phyloP scores from a whole-genome alignment of 352 stramenopile species.

The Pythium scleroteichum region DNA sequence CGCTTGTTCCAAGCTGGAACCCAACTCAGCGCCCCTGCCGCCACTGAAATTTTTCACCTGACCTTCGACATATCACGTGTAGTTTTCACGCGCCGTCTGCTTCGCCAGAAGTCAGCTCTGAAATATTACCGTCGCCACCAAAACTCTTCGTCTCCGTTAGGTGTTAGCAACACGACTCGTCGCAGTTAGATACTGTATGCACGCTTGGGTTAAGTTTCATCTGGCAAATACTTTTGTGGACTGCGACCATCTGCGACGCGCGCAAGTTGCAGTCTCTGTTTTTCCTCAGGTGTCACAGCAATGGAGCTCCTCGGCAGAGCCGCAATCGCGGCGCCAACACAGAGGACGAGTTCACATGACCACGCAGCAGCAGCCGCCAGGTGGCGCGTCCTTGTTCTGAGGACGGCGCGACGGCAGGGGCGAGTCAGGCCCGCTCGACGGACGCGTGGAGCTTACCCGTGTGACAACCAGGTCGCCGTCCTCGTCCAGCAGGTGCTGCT shows the following conservation, averaged over 20 bases:
- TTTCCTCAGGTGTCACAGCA: constrained; percentile 3
- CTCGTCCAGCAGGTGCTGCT: constrained; percentile 25
- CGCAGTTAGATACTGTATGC: neutral
- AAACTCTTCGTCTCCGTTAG: too few species aligned
- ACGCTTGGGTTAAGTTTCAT: constrained; percentile 1
- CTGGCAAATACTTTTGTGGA: constrained; percentile 23
- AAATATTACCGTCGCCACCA: too few species aligned
- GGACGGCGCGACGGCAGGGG: constrained; percentile 15
- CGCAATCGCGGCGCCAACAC: too few species aligned
- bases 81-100: neutral
- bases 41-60: constrained; percentile 8
- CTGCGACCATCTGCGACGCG: constrained; percentile 15
- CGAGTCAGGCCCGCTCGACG: constrained; percentile 13
- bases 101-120: constrained; percentile 2
- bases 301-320: neutral
- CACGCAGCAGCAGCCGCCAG: constrained; percentile 50
- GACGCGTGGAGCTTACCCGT: neutral
- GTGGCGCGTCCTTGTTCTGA: neutral
- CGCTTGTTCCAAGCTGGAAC: constrained; percentile 1
- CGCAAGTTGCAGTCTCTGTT: constrained; percentile 8
- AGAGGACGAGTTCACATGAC: constrained; percentile 50
- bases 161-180: too few species aligned
- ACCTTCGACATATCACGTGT: neutral
- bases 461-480: constrained; percentile 18
- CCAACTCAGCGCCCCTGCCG: neutral